A percentile compares a stretch with the other conserved stretches of the same genome.
Evolutionary conservation across 768 basidiomycete genomes (phyloP).

Genomic region (Favolaschia claudopus): DNA sequence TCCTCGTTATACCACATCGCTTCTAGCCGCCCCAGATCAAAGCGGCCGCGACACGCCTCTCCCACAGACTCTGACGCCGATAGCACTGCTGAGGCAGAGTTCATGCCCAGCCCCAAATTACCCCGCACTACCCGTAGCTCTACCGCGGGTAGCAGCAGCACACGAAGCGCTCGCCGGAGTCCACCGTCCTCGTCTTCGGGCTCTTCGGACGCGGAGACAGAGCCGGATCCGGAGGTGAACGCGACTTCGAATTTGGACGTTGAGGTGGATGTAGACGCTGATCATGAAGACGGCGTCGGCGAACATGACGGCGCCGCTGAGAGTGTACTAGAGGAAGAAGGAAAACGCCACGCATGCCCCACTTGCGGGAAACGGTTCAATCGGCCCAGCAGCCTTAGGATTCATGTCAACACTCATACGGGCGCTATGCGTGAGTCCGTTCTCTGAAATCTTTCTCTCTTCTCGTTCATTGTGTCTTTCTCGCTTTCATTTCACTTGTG

Average conservation of each 20-base stretch:
- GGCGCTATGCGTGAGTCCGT: constrained; percentile 67
- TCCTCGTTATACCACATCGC: neutral
- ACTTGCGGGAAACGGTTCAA: neutral
- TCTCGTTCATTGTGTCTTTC: constrained; percentile 3
- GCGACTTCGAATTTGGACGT: too few relatives aligned
- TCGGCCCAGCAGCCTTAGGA: constrained; percentile 58
- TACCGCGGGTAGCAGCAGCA: too few relatives aligned
- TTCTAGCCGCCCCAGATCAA: neutral
- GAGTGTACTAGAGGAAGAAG: neutral
- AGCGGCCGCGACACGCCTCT: neutral
- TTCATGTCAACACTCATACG: constrained; percentile 74
- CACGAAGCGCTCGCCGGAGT: too few relatives aligned
- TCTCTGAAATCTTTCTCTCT: neutral
- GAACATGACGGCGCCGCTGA: neutral
- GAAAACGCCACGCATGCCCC: neutral
- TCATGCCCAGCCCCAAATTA: neutral
- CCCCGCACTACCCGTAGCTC: too few relatives aligned
- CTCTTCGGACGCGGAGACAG: constrained; percentile 2
- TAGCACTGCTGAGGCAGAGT: too few relatives aligned
- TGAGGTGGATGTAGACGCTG: neutral
- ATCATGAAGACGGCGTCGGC: neutral
- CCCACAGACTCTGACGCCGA: too few relatives aligned
- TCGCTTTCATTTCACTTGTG: neutral
- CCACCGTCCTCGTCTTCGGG: neutral
- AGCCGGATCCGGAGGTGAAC: too few relatives aligned